Evolutionary conservation across 345 rosid genomes (phyloP), one percentile per base, ranked within the genome.

Genomic region (Populus deltoides): DNA sequence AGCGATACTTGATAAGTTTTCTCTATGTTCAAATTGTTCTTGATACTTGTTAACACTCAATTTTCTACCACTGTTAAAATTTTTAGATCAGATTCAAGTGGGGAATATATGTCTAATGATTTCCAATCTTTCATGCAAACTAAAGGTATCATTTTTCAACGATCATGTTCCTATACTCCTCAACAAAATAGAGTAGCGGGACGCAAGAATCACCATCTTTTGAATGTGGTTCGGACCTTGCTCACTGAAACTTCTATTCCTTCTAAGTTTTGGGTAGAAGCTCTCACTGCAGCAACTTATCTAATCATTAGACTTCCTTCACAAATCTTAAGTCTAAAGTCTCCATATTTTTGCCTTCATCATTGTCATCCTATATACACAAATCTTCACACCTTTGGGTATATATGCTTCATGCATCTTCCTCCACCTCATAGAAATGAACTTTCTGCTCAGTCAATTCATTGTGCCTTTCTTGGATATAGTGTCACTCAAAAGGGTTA

Each of bases 81-180:
- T 15, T 9, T 73, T 9, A n/a, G 33, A n/a, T 57, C 33, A 9
- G 31, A 73, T 73, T 55, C 15, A 13, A 29, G 67, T 1, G 33
- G 38, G 17, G 74, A 77, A 35, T 65, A 62, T 35, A 35, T 43
- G 22, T 63, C 70, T 36, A 55, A 29, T 20, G 47, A 73, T 7
- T 73, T 73, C 63, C 75, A 78, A 43, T 35, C 12, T 20, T 71
- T 41, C 33, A 8, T 61, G 6, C 62, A 61, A 15, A 1, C n/a
- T 11, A 78, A 69, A 7, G 71, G 75, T 3, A 80, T 62, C n/a
- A 13, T 80, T 16, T 31, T n/a, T 69, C 53, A 74, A 3, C 8
- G 29, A 1, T 74, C 71, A 1, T 80, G 31, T 33, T 65, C 79
- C 47, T 41, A 24, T 8, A 75, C 72, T 16, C 35, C 67, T 6